phyloP scores from a whole-genome alignment of 768 basidiomycete species.

The Lactarius evosmus region DNA sequence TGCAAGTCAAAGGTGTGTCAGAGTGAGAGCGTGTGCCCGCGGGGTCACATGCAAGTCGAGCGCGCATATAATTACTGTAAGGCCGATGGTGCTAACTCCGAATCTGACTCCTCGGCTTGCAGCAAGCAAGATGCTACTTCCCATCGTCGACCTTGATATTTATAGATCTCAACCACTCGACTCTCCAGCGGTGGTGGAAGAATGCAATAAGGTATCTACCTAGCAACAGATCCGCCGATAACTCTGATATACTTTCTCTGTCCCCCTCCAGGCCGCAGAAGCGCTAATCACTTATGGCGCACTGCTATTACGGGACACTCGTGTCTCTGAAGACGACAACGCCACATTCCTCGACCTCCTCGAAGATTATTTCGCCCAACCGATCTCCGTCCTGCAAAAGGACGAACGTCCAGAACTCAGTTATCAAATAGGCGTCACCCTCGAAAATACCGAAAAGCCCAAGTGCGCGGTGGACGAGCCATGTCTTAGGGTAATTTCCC shows the following conservation, averaged over 20 bases:
- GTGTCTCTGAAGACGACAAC: constrained; percentile 83
- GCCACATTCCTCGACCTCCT: constrained; percentile 78
- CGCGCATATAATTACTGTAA: background rate
- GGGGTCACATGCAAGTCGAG: background rate
- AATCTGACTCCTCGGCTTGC: background rate
- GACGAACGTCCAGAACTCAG: constrained; percentile 85
- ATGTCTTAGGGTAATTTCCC: constrained; percentile 75
- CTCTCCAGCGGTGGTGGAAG: constrained; percentile 50
- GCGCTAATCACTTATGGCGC: constrained; percentile 85
- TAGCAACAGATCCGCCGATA: background rate
- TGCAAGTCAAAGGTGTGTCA: constrained; percentile 3
- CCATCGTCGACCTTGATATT: constrained; percentile 74
- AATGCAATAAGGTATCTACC: constrained; percentile 58
- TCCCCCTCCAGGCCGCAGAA: constrained; percentile 60
- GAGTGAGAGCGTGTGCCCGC: background rate
- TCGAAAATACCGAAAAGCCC: constrained; percentile 95
- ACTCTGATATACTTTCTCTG: background rate
- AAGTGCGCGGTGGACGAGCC: constrained; percentile 81
- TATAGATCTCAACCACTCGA: constrained; percentile 49
- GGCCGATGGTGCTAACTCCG: background rate
- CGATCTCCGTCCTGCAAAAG: constrained; percentile 53
- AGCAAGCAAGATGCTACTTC: too few species aligned
- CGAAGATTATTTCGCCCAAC: constrained; percentile 91
- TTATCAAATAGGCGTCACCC: constrained; percentile 91
- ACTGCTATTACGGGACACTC: constrained; percentile 78